These are phyloP conservation scores for Hypoxylon fragiforme DNA, from an alignment of 495 filamentous ascomycete genomes.

Conservation along the genomic window DNA sequence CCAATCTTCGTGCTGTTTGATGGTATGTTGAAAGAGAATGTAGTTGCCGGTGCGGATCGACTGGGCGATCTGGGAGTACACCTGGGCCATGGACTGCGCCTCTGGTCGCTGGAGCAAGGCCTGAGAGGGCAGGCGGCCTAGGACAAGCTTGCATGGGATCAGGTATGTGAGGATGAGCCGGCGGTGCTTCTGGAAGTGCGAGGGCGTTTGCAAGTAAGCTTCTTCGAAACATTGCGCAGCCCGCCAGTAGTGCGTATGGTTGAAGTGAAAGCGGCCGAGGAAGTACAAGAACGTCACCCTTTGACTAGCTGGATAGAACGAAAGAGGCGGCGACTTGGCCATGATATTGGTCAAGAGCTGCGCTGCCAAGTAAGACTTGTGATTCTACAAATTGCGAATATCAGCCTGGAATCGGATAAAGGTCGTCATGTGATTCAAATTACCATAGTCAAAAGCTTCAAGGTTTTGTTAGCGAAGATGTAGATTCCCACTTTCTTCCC, in stretches of 20 bases:
- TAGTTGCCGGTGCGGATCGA: conserved; percentile 82
- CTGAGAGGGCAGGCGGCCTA: conserved; percentile 79
- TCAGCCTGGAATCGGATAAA: conserved; percentile 5
- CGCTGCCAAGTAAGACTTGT: conserved; percentile 67
- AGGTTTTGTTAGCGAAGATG: conserved; percentile 83
- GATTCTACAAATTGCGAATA: conserved; percentile 46
- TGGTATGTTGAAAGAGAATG: conserved; percentile 69
- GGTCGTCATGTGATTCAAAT: conserved; percentile 1
- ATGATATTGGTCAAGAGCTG: conserved; percentile 90
- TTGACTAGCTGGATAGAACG: conserved; percentile 81
- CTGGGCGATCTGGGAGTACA: conserved; percentile 72
- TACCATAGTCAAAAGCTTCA: conserved; percentile 87
- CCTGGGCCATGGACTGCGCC: conserved; percentile 65
- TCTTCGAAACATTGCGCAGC: conserved; percentile 73
- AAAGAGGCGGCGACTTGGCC: conserved; percentile 75
- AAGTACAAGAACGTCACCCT: conserved; percentile 93
- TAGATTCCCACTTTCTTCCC: conserved; percentile 89
- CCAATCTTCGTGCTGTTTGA: conserved; percentile 63
- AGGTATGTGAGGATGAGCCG: conserved; percentile 82
- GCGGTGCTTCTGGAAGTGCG: conserved; percentile 68
- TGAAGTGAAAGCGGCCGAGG: conserved; percentile 85
- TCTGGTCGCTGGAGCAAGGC: conserved; percentile 71
- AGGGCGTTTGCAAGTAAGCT: conserved; percentile 78
- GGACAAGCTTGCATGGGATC: conserved; percentile 77
- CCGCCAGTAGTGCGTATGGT: conserved; percentile 75